phyloP scores from a whole-genome alignment of 495 filamentous ascomycete genomes.

The Daldinia grandis region DNA sequence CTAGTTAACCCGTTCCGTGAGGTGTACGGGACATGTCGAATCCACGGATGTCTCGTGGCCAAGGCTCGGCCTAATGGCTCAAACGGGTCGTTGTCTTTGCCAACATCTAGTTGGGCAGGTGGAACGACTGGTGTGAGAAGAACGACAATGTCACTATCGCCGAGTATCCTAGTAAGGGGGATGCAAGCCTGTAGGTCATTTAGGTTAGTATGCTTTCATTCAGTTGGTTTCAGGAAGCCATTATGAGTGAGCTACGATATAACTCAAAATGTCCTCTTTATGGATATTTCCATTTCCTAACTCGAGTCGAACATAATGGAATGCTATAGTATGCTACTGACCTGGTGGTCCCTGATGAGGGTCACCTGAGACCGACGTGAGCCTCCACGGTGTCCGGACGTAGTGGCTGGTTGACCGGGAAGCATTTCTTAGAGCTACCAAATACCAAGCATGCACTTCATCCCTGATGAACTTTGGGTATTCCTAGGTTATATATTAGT shows the following conservation, averaged over 20 bases:
- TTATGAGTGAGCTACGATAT: slow-evolving; percentile 10
- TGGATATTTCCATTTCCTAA: not conserved
- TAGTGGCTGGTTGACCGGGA: slow-evolving; percentile 35
- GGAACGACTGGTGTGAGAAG: slow-evolving; percentile 68
- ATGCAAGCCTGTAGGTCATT: slow-evolving; percentile 47
- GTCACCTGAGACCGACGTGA: slow-evolving; percentile 43
- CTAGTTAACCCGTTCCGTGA: slow-evolving; percentile 64
- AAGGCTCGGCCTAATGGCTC: slow-evolving; percentile 66
- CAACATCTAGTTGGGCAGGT: slow-evolving; percentile 50
- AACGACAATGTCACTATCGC: slow-evolving; percentile 60
- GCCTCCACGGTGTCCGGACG: slow-evolving; percentile 43
- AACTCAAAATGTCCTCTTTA: not conserved
- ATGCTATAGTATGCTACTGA: slow-evolving; percentile 19
- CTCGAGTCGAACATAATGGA: not conserved
- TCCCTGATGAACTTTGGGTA: slow-evolving; percentile 38
- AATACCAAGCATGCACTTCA: slow-evolving; percentile 35
- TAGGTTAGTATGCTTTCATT: slow-evolving; percentile 16
- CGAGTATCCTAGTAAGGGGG: slow-evolving; percentile 52
- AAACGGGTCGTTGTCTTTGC: slow-evolving; percentile 61
- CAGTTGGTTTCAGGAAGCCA: not conserved
- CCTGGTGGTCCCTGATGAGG: slow-evolving; percentile 41
- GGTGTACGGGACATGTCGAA: slow-evolving; percentile 69
- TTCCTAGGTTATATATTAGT: slow-evolving; percentile 37
- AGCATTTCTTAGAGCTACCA: slow-evolving; percentile 44
- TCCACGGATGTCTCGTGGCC: slow-evolving; percentile 60